Base-by-base conservation (phyloP, 1,284 basidiomycete species). In the Stygiomarasmius scandens region DNA sequence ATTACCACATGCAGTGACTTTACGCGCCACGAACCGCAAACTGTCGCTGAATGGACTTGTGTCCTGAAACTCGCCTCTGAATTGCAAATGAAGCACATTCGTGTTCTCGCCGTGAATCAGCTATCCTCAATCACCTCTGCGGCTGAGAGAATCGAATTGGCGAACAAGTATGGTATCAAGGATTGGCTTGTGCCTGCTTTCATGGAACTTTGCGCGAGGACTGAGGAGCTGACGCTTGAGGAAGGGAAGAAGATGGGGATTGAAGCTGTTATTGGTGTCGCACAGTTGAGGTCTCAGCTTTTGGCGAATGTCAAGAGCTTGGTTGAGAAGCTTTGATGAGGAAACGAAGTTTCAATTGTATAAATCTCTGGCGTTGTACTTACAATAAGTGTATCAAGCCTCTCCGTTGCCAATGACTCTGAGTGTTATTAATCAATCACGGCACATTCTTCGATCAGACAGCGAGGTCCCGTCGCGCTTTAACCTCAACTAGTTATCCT, bases 181-280 rank as follows among this genome's bases (percentile, higher is more conserved):
- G 38, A 49, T 22, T 58, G 56, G 56, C 16, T 57, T 23, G n/a
- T 53, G 6, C 41, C 51, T 9, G 58, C 55, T 11, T 56, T 49
- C 43, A 29, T 49, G 41, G 58, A 57, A 23, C 51, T 60, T 25
- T 56, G 51, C 43, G 41, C 46, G 34, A 45, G 55, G n/a, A n/a
- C 43, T n/a, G 44, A 57, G 25, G 41, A 55, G 27, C 27, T 60
- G 27, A 50, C 58, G 11, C 25, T 53, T 8, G 55, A 54, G 20
- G 58, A 60, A 29, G 58, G 58, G 1, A 43, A 45, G 19, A 60
- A 57, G 38, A 23, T 60, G 6, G 58, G 58, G n/a, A 41, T 56
- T 20, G 47, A 50, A 25, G 51, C 32, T 38, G 52, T 60, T 46
- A 51, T 56, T 23, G 44, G 47, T 11, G n/a, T 60, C 14, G 27